Evolutionary conservation across 164 flowering plant genomes (phyloP), one percentile per base, ranked within the genome.

Genomic region (Umbellularia californica): DNA sequence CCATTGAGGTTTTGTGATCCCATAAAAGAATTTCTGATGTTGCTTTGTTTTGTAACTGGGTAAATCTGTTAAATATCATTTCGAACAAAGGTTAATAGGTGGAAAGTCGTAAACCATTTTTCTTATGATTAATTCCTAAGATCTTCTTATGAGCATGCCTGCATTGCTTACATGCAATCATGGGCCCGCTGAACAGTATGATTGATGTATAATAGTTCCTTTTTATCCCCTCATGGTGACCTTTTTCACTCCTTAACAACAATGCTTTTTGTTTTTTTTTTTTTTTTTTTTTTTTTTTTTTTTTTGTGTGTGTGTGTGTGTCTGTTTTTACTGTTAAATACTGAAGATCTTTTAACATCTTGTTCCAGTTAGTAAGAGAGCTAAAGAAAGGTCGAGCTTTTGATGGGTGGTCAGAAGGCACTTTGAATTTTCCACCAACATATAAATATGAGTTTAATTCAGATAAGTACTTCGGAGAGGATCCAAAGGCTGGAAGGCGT

Each of bases 391-490:
- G 98, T 13, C 90, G 88, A 70, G 87, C 90, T 72, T 95, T 93
- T 84, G 92, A 90, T 81, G 99, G 99, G 79, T 95, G 99, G 99
- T 85, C 85, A 27, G 99, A 95, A 83, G 99, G 97, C 47, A 28
- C 75, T 41, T 70, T 93, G 70, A 83, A 81, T 77, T 95, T 95
- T 78, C 85, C 99, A 65, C 99, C 99, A 51, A 95, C 98, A 65
- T 95, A 93, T 77, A 95, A 95, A 74, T 93, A 93, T 75, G 96
- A 93, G 77, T 33, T 79, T 25, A 87, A 91, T 74, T 93, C 99
- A 64, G 87, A 80, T 2, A 87, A 86, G 67, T 95, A 95, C 75
- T 58, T 3, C 50, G 93, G 96, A 63, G 96, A 85, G 67, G 97
- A 90, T 81, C 90, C 92, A 58, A 93, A 87, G 77, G 79, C 79